phyloP scores from a whole-genome alignment of 805 yeast genomes.

The Kregervanrija delftensis region DNA sequence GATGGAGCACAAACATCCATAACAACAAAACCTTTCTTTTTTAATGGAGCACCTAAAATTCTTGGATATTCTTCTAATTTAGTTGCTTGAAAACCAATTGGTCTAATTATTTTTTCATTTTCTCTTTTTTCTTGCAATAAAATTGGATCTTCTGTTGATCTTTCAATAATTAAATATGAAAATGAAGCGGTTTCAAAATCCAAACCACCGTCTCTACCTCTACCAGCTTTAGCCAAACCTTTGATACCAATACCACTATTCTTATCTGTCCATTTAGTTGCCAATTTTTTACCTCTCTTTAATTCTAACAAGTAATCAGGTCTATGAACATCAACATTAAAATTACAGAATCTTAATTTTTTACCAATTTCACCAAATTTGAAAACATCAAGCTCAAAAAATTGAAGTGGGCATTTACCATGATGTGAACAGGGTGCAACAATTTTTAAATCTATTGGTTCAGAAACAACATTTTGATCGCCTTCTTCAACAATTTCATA shows the following conservation, averaged over 20 bases:
- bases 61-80: slow-evolving; percentile 57
- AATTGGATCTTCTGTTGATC: slow-evolving; percentile 39
- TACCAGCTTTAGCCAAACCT: slow-evolving; percentile 46
- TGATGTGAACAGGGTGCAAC: slow-evolving; percentile 93
- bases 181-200: slow-evolving; percentile 66
- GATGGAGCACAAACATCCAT: slow-evolving; percentile 73
- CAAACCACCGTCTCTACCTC: slow-evolving; percentile 72
- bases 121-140: slow-evolving; percentile 13
- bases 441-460: slow-evolving; percentile 47
- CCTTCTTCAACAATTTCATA: slow-evolving; percentile 17
- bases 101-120: slow-evolving; percentile 11
- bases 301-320: slow-evolving; percentile 79
- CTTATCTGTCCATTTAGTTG: slow-evolving; percentile 63
- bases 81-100: slow-evolving; percentile 22
- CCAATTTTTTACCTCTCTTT: slow-evolving; percentile 71
- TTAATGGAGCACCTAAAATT: slow-evolving; percentile 61
- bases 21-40: slow-evolving; percentile 75
- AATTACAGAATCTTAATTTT: slow-evolving; percentile 68
- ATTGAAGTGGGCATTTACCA: slow-evolving; percentile 77
- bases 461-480: slow-evolving; percentile 6
- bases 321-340: slow-evolving; percentile 61
- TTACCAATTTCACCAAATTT: slow-evolving; percentile 45
- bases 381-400: slow-evolving; percentile 64
- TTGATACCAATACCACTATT: slow-evolving; percentile 51
- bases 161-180: slow-evolving; percentile 66